Evolutionary conservation across 1,139 yeast genomes (phyloP), one percentile per base, ranked within the genome.

Genomic region (Waltiozyma sp.): DNA sequence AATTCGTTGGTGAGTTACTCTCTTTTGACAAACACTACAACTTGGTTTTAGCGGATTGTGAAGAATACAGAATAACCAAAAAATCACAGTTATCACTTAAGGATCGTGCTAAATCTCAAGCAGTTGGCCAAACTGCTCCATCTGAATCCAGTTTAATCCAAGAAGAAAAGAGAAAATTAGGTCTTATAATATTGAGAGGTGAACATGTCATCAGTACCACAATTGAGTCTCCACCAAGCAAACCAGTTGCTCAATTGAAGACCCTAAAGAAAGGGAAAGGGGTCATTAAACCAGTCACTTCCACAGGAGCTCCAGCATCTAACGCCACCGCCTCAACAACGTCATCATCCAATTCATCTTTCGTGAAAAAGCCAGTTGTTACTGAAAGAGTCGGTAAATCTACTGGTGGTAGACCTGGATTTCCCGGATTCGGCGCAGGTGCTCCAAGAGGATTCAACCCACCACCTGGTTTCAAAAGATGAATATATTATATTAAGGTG

Each of bases 21-120:
- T 91, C 97, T 4, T 91, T 87, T 59, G 97, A 91, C 62, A 81
- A 81, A 59, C 85, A 82, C 60, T 80, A 89, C 80, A 91, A 91
- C 60, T 61, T 91, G 38, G 96, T 91, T 15, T 66, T 91, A 37
- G 73, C 85, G 15, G 95, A 89, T 51, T 77, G 95, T 39, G 89
- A 85, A 55, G 98, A 91, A 58, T 77, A 78, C 54, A 71, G 96
- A 50, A 65, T 79, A 15, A 80, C 95, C 4, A 80, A 77, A 53
- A 79, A 78, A 51, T 73, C 79, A 24, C 59, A 57, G 41, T 71
- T 66, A 43, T 66, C 72, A 50, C 64, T 65, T 47, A 66, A 63
- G 49, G 60, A 57, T 37, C 55, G 63, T 42, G 54, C 55, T 43
- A 46, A 56, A 49, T 47, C 37, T 34, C 52, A 50, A 42, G 37